phyloP scores from a whole-genome alignment of 371 early-diverging fungal species.

The Basidiobolus meristosporus region DNA sequence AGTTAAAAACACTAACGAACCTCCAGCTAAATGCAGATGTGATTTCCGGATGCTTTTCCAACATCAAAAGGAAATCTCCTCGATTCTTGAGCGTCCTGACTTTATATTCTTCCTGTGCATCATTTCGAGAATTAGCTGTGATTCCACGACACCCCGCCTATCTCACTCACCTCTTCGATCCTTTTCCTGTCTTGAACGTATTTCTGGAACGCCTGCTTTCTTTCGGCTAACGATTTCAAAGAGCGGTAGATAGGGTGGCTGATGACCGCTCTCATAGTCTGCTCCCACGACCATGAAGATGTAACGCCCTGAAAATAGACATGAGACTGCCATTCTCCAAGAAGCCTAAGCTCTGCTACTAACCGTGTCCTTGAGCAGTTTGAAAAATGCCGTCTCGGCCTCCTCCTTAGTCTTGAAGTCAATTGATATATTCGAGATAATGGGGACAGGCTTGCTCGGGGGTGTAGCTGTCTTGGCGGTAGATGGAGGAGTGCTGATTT shows the following conservation, averaged over 20 bases:
- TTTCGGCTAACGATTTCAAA: conserved; percentile 54
- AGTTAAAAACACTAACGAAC: background rate
- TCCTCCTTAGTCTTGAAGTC: conserved; percentile 60
- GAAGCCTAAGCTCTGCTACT: background rate
- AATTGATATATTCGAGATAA: too few species aligned
- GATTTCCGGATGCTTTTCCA: conserved; percentile 13
- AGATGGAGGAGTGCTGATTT: too few species aligned
- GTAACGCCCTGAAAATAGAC: conserved; percentile 33
- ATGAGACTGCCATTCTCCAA: background rate
- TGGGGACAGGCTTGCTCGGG: too few species aligned
- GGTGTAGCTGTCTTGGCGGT: too few species aligned
- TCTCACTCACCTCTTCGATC: conserved; percentile 14
- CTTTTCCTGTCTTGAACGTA: conserved; percentile 35
- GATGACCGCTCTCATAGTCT: conserved; percentile 67
- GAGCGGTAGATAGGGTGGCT: conserved; percentile 71
- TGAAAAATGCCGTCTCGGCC: conserved; percentile 64
- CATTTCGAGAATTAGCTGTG: background rate
- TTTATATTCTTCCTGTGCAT: conserved; percentile 10
- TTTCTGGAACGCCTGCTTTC: conserved; percentile 58
- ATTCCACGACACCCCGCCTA: background rate
- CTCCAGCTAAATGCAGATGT: conserved; percentile 11
- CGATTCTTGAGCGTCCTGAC: conserved; percentile 11
- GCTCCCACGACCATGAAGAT: conserved; percentile 79
- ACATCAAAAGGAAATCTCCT: conserved; percentile 15
- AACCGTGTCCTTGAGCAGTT: conserved; percentile 50